Conservation (phyloP, 2,329 filamentous ascomycete genomes). For the Periconia sp. region DNA sequence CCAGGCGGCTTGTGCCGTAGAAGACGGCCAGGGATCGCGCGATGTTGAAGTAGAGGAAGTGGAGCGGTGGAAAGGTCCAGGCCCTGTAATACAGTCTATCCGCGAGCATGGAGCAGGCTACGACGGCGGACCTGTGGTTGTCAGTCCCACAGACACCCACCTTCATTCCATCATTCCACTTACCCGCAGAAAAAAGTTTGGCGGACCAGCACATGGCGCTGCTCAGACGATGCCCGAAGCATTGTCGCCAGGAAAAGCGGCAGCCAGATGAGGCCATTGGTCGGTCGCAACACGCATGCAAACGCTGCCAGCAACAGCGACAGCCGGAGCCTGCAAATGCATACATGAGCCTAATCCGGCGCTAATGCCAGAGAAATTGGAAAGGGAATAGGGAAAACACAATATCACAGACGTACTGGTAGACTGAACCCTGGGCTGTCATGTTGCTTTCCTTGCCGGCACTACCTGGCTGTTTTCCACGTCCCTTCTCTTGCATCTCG, state of each 20-base stretch:
- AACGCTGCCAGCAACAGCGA: slow-evolving; percentile 76
- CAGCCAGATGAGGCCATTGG: slow-evolving; percentile 84
- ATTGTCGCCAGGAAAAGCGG: slow-evolving; percentile 62
- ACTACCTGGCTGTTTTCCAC: too few relatives aligned
- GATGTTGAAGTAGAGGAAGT: slow-evolving; percentile 90
- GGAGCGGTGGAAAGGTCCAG: slow-evolving; percentile 86
- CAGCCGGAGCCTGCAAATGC: slow-evolving; percentile 40
- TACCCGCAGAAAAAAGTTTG: slow-evolving; percentile 65
- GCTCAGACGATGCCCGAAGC: slow-evolving; percentile 45
- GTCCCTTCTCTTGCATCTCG: slow-evolving; percentile 13
- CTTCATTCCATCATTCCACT: slow-evolving; percentile 15
- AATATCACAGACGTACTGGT: slow-evolving; percentile 24
- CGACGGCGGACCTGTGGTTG: slow-evolving; percentile 54
- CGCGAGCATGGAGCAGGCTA: slow-evolving; percentile 65
- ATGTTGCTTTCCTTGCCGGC: slow-evolving; percentile 25
- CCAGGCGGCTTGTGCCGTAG: slow-evolving; percentile 86
- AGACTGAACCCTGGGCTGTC: slow-evolving; percentile 29
- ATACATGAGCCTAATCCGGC: slow-evolving; percentile 24
- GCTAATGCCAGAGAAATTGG: slow-evolving; percentile 6
- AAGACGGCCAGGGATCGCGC: slow-evolving; percentile 85
- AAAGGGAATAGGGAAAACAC: too few relatives aligned
- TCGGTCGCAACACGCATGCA: slow-evolving; percentile 85
- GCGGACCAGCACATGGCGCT: slow-evolving; percentile 57
- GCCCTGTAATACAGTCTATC: slow-evolving; percentile 80
- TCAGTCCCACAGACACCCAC: slow-evolving; percentile 2